Base-by-base conservation (phyloP, 768 basidiomycete species). In the Pleurotus platypus region DNA sequence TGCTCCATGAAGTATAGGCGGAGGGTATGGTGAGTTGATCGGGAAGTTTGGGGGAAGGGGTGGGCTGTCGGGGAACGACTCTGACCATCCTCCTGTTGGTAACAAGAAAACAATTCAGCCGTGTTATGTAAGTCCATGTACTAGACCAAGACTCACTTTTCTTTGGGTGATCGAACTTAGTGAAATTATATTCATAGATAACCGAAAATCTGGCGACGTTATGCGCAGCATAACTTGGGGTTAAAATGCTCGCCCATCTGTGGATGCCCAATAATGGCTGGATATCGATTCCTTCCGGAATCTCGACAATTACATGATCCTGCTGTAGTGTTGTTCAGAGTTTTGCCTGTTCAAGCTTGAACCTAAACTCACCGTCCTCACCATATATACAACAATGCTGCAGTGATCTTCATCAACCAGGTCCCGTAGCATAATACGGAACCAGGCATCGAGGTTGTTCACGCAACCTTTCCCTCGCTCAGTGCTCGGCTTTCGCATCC, bases 401-500 rank as follows among this genome's bases (percentile, higher is more conserved):
- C 12, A 42, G 11, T 39, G 15, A n/a, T 54, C 51, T 22, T 45
- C 42, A 20, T 54, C 51, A 8, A 54, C 20, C 16, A 54, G 39
- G 22, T 54, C 51, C 26, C 39, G 39, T 8, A 54, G 16, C 51
- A 54, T 54, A 3, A 54, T 42, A n/a, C 51, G 51, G 24, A 54
- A 54, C 51, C 51, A 54, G 39, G 39, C 51, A 40, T 54, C 51
- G n/a, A 54, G 35, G 11, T 54, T 54, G 51, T 54, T 54, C 20
- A 30, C 39, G 20, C 11, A 16, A 9, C 51, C 38, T 26, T 26
- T 37, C 37, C 38, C 20, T 20, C 39, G 39, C 18, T 54, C 51
- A 42, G 24, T 24, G 39, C 51, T 54, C 15, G 15, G 18, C n/a
- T 11, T 22, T n/a, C 39, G 13, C 39, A 42, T 40, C 16, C 51